Evolutionary conservation across 306 rosid genomes (phyloP).

Genomic region (Amphicarpaea edgeworthii): DNA sequence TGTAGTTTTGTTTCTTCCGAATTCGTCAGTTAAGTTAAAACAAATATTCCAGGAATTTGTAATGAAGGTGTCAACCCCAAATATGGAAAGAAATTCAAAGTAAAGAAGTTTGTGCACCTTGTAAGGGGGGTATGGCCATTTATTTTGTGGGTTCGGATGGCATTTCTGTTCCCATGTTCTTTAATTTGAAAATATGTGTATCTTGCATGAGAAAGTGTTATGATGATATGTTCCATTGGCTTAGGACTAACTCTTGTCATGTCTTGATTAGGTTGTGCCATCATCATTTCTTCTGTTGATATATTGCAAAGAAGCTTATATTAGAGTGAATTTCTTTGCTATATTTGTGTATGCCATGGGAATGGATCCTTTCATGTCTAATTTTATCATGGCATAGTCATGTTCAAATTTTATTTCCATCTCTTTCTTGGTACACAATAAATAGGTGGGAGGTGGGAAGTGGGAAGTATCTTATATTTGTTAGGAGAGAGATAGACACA

Average conservation of each 20-base stretch:
- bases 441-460: conserved; percentile 14
- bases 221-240: neutral
- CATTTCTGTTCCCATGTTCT: neutral
- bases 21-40: conserved; percentile 15
- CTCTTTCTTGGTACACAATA: neutral
- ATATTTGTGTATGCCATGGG: neutral
- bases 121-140: conserved; percentile 2
- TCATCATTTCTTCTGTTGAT: conserved; percentile 18
- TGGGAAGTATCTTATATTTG: neutral
- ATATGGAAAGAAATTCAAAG: conserved; percentile 7
- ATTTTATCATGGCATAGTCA: neutral
- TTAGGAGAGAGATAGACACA: neutral
- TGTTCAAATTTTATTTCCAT: neutral
- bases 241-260: neutral
- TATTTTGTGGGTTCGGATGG: conserved; percentile 3
- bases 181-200: conserved; percentile 10
- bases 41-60: conserved; percentile 5
- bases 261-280: conserved; percentile 1
- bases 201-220: neutral
- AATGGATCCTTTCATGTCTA: neutral
- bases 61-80: conserved; percentile 15
- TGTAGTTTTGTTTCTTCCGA: neutral
- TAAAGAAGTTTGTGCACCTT: neutral
- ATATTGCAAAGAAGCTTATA: conserved; percentile 1
- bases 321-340: conserved; percentile 2